These are phyloP conservation scores for Clarireedia hainanense DNA, from an alignment of 2,329 filamentous ascomycete genomes.

Conservation along the genomic window DNA sequence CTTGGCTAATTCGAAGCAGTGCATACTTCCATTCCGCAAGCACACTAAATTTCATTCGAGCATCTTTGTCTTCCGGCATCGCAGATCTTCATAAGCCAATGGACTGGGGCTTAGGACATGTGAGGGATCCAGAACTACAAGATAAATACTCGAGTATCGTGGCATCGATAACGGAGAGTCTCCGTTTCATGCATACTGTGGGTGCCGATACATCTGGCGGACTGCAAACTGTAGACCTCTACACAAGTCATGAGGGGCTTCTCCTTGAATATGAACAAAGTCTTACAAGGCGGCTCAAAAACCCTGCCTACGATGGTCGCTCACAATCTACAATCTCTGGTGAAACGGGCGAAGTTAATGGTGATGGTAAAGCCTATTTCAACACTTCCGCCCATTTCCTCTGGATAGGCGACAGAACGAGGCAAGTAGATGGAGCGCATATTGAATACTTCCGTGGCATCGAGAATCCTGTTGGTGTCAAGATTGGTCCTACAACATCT, in stretches of 20 bases:
- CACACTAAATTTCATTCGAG: slow-evolving; percentile 87
- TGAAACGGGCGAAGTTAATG: slow-evolving; percentile 4
- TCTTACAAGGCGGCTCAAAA: slow-evolving; percentile 68
- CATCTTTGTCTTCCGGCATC: slow-evolving; percentile 76
- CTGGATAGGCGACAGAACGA: slow-evolving; percentile 95
- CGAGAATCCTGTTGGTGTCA: slow-evolving; percentile 92
- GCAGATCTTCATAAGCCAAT: slow-evolving; percentile 89
- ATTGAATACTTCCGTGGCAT: slow-evolving; percentile 97
- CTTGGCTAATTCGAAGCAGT: slow-evolving; percentile 32
- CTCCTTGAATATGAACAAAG: slow-evolving; percentile 90
- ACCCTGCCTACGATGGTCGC: slow-evolving; percentile 39
- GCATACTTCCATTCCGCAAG: slow-evolving; percentile 95
- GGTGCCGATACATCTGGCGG: slow-evolving; percentile 80
- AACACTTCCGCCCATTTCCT: slow-evolving; percentile 95
- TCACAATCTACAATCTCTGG: not conserved
- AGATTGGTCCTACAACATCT: slow-evolving; percentile 83
- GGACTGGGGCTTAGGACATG: slow-evolving; percentile 91
- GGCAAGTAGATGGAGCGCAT: slow-evolving; percentile 87
- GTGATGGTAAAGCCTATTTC: slow-evolving; percentile 57
- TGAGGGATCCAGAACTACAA: slow-evolving; percentile 75
- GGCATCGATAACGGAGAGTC: slow-evolving; percentile 75
- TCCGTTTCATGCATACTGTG: slow-evolving; percentile 90
- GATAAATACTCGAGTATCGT: slow-evolving; percentile 82
- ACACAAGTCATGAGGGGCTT: slow-evolving; percentile 90
- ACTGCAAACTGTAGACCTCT: slow-evolving; percentile 87